Base-by-base conservation (phyloP, 2,329 filamentous ascomycete genomes). In the Aureobasidium sp. region DNA sequence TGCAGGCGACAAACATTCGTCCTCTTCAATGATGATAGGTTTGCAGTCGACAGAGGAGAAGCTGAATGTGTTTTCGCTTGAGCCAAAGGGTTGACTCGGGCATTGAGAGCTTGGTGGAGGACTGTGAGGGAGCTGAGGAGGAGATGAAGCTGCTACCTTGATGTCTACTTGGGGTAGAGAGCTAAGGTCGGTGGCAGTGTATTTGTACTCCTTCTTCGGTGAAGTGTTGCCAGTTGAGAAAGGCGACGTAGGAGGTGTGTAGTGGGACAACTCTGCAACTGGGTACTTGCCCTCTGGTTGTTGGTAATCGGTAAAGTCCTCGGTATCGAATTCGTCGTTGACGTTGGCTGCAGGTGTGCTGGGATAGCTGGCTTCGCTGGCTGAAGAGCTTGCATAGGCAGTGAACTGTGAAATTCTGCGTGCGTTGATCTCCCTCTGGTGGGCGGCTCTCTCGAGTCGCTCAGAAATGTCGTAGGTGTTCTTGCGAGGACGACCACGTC, bases 401-500 rank as follows among this genome's bases (percentile, higher is more conserved):
- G 49, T 50, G 32, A 42, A 61, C 13, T 63, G 62, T 13, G 58
- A 62, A 44, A 53, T 62, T 39, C 62, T 57, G 44, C 62, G 62
- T 10, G 65, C 62, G 52, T 71, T 69, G 63, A 73, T 75, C 66
- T 77, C 69, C 45, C 83, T 77, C 45, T 83, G 82, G 66, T 78
- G 77, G 58, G 72, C 77, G 39, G 83, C 80, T 67, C 87, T 87
- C 15, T 81, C 78, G 29, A 80, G 73, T 59, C 83, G 77, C 47
- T 82, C 77, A 42, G 84, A 83, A 72, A 83, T 77, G 61, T 85
- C 83, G 9, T 83, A 84, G 34, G 83, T 76, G 62, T 80, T 77
- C 74, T 87, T 87, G 75, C 83, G 83, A 25, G 85, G 85, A 47
- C 85, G 77, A 53, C 86, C 85, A 63, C 87, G 84, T 75, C 88